phyloP scores from a whole-genome alignment of 345 rosid species.

The Eucalyptus marginata region DNA sequence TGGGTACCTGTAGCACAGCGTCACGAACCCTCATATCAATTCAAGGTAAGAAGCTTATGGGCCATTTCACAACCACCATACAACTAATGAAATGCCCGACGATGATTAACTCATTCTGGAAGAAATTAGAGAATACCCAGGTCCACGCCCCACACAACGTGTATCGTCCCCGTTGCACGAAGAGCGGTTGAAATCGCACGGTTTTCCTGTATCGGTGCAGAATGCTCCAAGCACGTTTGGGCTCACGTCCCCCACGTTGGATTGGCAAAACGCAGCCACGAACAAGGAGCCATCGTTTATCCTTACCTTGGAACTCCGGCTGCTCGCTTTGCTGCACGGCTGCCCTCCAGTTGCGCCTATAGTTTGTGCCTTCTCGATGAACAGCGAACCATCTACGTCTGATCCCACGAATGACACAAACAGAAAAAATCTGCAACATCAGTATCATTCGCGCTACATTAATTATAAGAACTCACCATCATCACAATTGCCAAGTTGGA shows the following conservation, averaged over 20 bases:
- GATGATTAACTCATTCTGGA: neutral
- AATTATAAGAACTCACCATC: neutral
- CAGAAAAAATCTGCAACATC: neutral
- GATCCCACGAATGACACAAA: neutral
- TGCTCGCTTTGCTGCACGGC: slow-evolving; percentile 25
- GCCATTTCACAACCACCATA: neutral
- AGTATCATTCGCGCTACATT: neutral
- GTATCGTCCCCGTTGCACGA: slow-evolving; percentile 38
- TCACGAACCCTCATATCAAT: neutral
- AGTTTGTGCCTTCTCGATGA: slow-evolving; percentile 4
- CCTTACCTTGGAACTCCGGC: slow-evolving; percentile 38
- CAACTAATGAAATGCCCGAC: neutral
- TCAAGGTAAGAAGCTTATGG: neutral
- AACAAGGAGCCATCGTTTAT: slow-evolving; percentile 26
- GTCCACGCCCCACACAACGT: slow-evolving; percentile 52
- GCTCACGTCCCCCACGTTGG: slow-evolving; percentile 51
- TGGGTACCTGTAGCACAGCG: slow-evolving; percentile 21
- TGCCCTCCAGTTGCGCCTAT: slow-evolving; percentile 39
- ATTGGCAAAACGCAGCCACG: slow-evolving; percentile 53
- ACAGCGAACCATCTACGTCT: neutral
- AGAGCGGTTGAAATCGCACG: slow-evolving; percentile 52
- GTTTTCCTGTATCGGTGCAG: slow-evolving; percentile 30
- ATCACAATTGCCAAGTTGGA: neutral
- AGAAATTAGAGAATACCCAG: slow-evolving; percentile 21
- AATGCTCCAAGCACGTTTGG: slow-evolving; percentile 57